These are phyloP conservation scores for Xylaria palmicola DNA, from an alignment of 495 filamentous ascomycete species.

Conservation along the genomic window DNA sequence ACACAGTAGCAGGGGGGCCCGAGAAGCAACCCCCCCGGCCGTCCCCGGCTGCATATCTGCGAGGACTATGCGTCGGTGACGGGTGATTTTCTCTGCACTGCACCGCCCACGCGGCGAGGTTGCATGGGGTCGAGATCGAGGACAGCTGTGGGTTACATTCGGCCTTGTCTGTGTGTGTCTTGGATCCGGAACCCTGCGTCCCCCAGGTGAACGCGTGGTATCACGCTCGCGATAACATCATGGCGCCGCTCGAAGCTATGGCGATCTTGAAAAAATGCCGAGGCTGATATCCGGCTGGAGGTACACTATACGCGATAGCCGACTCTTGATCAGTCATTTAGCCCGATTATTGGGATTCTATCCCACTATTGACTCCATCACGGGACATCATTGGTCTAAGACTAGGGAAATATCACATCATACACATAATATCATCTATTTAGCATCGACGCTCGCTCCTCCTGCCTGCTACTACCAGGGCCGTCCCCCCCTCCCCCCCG, in stretches of 20 bases:
- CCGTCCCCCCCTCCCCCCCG: too few relatives aligned
- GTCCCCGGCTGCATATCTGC: conserved; percentile 8
- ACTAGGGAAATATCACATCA: conserved; percentile 11
- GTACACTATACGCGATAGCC: neutral
- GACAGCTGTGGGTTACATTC: conserved; percentile 13
- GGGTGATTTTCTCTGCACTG: conserved; percentile 5
- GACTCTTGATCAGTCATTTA: neutral
- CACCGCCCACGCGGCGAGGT: conserved; percentile 18
- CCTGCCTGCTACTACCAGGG: neutral
- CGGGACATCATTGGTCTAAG: conserved; percentile 4
- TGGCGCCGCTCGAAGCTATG: neutral
- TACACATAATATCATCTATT: neutral
- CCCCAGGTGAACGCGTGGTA: neutral
- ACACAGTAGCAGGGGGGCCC: neutral
- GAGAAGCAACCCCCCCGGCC: neutral
- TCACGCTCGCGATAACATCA: conserved; percentile 4
- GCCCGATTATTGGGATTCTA: neutral
- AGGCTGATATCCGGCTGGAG: neutral
- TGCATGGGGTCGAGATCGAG: conserved; percentile 10
- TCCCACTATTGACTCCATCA: conserved; percentile 1
- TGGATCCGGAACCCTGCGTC: neutral
- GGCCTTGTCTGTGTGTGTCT: conserved; percentile 1
- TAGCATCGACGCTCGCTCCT: too few relatives aligned
- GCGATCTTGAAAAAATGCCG: neutral
- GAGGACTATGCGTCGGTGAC: conserved; percentile 8